phyloP scores from a whole-genome alignment of 108 stramenopile species.

The Nitzschia sp. region DNA sequence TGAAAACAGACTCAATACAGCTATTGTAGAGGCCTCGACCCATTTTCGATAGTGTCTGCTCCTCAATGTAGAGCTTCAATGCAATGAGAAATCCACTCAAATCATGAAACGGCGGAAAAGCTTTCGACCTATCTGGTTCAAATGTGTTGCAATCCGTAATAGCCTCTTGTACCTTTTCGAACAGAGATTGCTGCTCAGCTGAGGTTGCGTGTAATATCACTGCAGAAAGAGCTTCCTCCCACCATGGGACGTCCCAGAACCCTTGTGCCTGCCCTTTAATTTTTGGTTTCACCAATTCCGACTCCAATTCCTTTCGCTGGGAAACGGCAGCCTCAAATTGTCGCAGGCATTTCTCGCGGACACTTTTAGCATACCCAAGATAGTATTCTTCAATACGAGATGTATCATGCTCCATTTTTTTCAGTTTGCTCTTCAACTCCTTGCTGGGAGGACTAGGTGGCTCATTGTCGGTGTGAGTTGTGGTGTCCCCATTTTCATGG shows the following conservation, averaged over 20 bases:
- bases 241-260: slow-evolving; percentile 51
- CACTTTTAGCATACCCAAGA: slow-evolving; percentile 29
- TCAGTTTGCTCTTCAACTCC: slow-evolving; percentile 14
- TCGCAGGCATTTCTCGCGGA: slow-evolving; percentile 35
- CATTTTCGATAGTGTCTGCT: no score
- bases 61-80: no score
- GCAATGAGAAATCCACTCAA: no score
- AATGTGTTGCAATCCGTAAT: no score
- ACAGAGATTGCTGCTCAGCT: no score
- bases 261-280: slow-evolving; percentile 11
- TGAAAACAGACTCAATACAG: neutral
- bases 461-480: no score
- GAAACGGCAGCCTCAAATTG: slow-evolving; percentile 18
- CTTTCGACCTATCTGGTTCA: no score
- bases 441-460: neutral
- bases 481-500: neutral
- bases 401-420: slow-evolving; percentile 38
- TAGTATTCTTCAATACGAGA: slow-evolving; percentile 43
- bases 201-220: no score
- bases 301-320: slow-evolving; percentile 22
- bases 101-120: no score
- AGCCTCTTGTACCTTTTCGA: no score
- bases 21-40: neutral
- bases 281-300: slow-evolving; percentile 14
- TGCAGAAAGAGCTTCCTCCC: slow-evolving; percentile 46